A percentile compares a stretch with the other conserved stretches of the same genome.
Evolutionary conservation across 2,329 filamentous ascomycete species (phyloP).

Genomic region (Plectosphaerella cucumerina): DNA sequence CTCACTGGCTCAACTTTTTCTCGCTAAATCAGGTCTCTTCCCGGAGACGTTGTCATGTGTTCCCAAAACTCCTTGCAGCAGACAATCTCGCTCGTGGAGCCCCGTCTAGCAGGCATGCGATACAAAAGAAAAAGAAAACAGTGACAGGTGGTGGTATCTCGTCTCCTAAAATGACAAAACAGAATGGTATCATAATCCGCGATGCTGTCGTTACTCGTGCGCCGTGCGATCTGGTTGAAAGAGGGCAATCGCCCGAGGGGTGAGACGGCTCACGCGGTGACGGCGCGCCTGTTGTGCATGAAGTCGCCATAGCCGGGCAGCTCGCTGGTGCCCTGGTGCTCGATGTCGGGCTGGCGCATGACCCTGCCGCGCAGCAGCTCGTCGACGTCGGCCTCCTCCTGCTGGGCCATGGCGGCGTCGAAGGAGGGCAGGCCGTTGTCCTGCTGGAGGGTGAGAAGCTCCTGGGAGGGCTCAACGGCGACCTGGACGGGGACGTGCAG

Average conservation of each 20-base stretch:
- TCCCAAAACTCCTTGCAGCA: not conserved
- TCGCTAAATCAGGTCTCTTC: not conserved
- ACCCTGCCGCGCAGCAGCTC: constrained; percentile 36
- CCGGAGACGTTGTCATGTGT: not conserved
- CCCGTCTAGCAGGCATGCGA: not conserved
- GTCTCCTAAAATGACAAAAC: not conserved
- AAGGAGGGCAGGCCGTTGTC: constrained; percentile 42
- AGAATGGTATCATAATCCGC: not conserved
- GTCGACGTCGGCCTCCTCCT: constrained; percentile 39
- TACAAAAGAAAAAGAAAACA: not conserved
- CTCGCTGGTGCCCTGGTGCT: constrained; percentile 24
- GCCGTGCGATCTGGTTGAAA: no score
- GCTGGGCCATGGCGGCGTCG: constrained; percentile 38
- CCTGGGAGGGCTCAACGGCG: constrained; percentile 31
- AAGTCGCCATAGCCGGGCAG: constrained; percentile 36
- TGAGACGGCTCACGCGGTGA: not conserved
- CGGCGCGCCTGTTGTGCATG: not conserved
- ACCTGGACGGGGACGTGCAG: constrained; percentile 48
- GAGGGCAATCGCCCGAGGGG: not conserved
- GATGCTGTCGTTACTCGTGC: not conserved
- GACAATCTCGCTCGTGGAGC: not conserved
- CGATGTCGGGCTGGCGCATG: constrained; percentile 26
- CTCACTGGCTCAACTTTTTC: not conserved
- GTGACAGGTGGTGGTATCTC: not conserved
- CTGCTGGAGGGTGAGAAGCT: constrained; percentile 19